Conservation (phyloP, 1,139 yeast species). For the Taiozyma onychis region DNA sequence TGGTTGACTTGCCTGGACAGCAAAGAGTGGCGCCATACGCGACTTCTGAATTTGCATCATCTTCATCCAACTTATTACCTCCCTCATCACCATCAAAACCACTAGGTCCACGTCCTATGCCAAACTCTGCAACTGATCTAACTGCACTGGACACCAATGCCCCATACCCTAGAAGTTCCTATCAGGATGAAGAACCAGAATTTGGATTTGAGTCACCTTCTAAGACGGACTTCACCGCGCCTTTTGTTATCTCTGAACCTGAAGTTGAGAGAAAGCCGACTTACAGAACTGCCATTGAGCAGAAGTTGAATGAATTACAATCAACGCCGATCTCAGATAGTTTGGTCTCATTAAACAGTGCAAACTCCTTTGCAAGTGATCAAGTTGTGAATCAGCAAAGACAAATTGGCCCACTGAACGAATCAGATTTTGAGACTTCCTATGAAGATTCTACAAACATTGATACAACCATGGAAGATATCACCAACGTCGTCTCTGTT, state of each 20-base stretch:
- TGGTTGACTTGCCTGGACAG: slow-evolving; percentile 1
- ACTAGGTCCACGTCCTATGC: slow-evolving; percentile 23
- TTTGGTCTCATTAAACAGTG: neutral
- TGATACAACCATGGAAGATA: neutral
- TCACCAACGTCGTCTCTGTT: neutral
- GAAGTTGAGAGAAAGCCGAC: slow-evolving; percentile 18
- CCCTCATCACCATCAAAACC: slow-evolving; percentile 9
- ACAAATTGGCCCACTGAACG: slow-evolving; percentile 1
- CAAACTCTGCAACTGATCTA: slow-evolving; percentile 8
- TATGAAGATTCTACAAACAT: neutral
- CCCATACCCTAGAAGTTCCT: neutral
- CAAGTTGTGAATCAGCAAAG: slow-evolving; percentile 1
- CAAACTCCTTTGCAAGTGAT: neutral
- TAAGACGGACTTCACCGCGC: neutral
- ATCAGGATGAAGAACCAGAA: slow-evolving; percentile 2
- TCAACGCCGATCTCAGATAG: slow-evolving; percentile 3
- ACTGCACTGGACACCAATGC: neutral
- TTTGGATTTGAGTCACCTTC: slow-evolving; percentile 4
- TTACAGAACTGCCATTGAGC: slow-evolving; percentile 22
- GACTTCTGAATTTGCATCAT: neutral
- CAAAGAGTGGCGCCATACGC: slow-evolving; percentile 13
- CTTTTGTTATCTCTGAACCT: neutral
- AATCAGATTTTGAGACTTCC: neutral
- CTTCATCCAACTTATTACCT: neutral
- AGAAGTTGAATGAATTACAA: slow-evolving; percentile 18